Evolutionary conservation across 78 protist genomes (phyloP).

Genomic region (Speleostelium caveatum): DNA sequence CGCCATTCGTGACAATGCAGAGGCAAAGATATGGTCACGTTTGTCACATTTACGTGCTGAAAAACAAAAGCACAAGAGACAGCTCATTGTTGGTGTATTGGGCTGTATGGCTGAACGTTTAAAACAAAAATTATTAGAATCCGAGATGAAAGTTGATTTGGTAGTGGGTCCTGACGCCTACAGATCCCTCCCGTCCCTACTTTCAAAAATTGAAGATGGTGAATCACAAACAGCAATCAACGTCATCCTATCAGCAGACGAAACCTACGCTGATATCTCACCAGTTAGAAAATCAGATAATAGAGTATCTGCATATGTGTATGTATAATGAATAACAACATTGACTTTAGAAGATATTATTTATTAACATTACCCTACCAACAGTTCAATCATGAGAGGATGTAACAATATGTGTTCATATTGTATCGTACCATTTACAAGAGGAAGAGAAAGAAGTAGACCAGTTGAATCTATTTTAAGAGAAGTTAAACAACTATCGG

Average conservation of each 20-base stretch:
- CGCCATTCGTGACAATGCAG: slow-evolving; percentile 95
- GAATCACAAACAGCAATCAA: slow-evolving; percentile 79
- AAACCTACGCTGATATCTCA: slow-evolving; percentile 96
- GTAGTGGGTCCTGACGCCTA: slow-evolving; percentile 95
- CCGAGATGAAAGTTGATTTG: slow-evolving; percentile 79
- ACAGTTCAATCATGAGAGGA: slow-evolving; percentile 94
- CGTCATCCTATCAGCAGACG: slow-evolving; percentile 91
- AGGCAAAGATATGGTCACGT: slow-evolving; percentile 89
- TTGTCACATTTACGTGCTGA: slow-evolving; percentile 32
- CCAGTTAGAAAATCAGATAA: slow-evolving; percentile 89
- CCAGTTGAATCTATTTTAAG: slow-evolving; percentile 76
- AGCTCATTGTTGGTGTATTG: slow-evolving; percentile 54
- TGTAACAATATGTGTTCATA: slow-evolving; percentile 97
- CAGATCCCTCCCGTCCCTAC: slow-evolving; percentile 91
- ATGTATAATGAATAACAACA: too few species aligned
- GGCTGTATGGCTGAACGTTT: slow-evolving; percentile 97
- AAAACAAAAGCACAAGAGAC: background rate
- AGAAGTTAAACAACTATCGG: slow-evolving; percentile 81
- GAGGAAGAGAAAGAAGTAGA: slow-evolving; percentile 95
- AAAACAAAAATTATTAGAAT: slow-evolving; percentile 83
- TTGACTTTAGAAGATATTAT: too few species aligned
- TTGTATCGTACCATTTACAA: slow-evolving; percentile 97
- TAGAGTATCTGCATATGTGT: slow-evolving; percentile 77
- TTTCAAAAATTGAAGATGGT: slow-evolving; percentile 47
- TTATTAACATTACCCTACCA: too few species aligned